Percentiles rank a stretch among this genome's conserved stretches.
These are phyloP conservation scores for Phyllosticta citriasiana DNA, from an alignment of 2,329 filamentous ascomycete species.

Conservation along the genomic window DNA sequence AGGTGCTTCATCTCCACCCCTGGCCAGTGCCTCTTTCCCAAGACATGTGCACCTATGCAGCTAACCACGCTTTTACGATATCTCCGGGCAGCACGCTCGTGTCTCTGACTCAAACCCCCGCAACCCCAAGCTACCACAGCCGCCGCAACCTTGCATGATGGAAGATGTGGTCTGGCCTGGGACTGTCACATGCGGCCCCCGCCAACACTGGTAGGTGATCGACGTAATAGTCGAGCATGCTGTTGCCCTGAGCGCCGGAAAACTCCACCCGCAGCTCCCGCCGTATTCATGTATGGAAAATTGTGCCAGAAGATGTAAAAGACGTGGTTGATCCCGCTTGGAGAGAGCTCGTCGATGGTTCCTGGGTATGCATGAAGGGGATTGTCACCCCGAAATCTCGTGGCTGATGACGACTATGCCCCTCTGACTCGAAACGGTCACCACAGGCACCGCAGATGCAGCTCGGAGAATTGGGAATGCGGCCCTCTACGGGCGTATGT, in stretches of 20 bases:
- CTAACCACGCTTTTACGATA: not conserved
- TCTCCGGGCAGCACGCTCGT: not conserved
- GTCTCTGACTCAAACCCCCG: not conserved
- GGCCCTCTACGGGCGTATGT: not conserved
- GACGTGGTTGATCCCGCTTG: not conserved
- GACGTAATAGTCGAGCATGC: not conserved
- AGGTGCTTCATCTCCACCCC: not conserved
- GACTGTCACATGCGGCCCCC: not conserved
- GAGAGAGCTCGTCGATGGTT: not conserved
- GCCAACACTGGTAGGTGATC: not conserved
- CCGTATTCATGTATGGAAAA: not conserved
- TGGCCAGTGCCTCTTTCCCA: not conserved
- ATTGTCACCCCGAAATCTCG: not conserved
- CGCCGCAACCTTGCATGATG: not conserved
- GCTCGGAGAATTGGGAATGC: not conserved
- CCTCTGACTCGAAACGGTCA: not conserved
- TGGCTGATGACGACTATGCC: not conserved
- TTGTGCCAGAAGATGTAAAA: not conserved
- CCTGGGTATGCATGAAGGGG: not conserved
- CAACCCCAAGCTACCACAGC: not conserved
- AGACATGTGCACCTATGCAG: not conserved
- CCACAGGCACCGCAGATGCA: not conserved
- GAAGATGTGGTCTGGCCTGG: not conserved
- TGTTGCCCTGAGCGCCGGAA: not conserved
- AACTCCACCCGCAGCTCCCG: not conserved